Conservation (phyloP, 805 yeast species). For the Yarrowia sp. region DNA sequence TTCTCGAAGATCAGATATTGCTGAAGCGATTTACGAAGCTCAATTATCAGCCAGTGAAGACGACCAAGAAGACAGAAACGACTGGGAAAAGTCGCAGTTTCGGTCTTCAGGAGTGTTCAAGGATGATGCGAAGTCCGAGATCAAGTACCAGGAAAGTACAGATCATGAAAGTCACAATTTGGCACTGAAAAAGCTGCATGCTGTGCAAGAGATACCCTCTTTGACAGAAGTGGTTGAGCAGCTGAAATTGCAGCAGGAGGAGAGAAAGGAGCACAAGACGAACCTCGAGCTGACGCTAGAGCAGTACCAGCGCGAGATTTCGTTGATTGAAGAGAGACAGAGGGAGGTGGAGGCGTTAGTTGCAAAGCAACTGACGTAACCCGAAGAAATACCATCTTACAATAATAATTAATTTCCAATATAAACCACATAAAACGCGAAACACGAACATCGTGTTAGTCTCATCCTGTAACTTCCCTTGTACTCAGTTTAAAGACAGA, state of each 20-base stretch:
- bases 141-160: neutral
- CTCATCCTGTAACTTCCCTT: no score
- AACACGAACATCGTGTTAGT: no score
- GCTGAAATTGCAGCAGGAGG: neutral
- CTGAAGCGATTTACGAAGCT: constrained; percentile 17
- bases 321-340: constrained; percentile 10
- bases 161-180: constrained; percentile 2
- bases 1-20: constrained; percentile 1
- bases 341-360: neutral
- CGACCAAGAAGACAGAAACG: constrained; percentile 6
- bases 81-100: constrained; percentile 7
- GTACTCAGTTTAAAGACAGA: neutral
- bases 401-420: no score
- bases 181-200: constrained; percentile 4
- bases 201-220: neutral
- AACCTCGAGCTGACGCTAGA: constrained; percentile 20
- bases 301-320: constrained; percentile 23
- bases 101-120: constrained; percentile 8
- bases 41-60: constrained; percentile 20
- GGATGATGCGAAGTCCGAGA: neutral
- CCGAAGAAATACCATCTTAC: no score
- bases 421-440: no score
- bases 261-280: neutral
- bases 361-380: neutral
- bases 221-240: neutral